phyloP scores from a whole-genome alignment of 495 filamentous ascomycete genomes.

The Penicillium daleae region DNA sequence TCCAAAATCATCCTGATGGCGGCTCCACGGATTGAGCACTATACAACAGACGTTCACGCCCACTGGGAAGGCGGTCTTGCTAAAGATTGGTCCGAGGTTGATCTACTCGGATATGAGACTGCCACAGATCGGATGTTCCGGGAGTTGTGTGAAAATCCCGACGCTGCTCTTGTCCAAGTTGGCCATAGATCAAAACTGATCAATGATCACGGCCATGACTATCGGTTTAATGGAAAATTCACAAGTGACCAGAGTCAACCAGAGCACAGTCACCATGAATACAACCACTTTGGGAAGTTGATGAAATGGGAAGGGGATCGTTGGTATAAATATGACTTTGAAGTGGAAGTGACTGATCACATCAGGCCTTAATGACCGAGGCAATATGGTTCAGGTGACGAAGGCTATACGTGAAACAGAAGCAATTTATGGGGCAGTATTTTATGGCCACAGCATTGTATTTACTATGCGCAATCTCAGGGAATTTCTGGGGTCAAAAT shows the following conservation, averaged over 20 bases:
- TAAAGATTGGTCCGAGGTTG: neutral
- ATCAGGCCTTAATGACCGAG: neutral
- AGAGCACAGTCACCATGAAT: slow-evolving; percentile 4
- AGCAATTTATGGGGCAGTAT: neutral
- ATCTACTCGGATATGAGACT: slow-evolving; percentile 5
- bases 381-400: neutral
- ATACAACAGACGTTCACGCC: slow-evolving; percentile 6
- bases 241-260: slow-evolving; percentile 2
- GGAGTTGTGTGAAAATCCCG: slow-evolving; percentile 1
- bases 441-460: neutral
- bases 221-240: slow-evolving; percentile 5
- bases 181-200: slow-evolving; percentile 4
- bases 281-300: slow-evolving; percentile 5
- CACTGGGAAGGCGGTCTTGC: slow-evolving; percentile 3
- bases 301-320: slow-evolving; percentile 6
- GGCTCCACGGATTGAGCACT: neutral
- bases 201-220: slow-evolving; percentile 3
- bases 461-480: slow-evolving; percentile 4
- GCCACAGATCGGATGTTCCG: slow-evolving; percentile 1
- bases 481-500: neutral
- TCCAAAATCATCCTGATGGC: slow-evolving; percentile 1
- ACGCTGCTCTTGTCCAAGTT: slow-evolving; percentile 6
- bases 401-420: slow-evolving; percentile 2
- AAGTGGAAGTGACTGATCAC: slow-evolving; percentile 3
- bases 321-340: slow-evolving; percentile 5